Evolutionary conservation across 2,329 filamentous ascomycete species (phyloP).

Genomic region (Fusarium drepaniforme): DNA sequence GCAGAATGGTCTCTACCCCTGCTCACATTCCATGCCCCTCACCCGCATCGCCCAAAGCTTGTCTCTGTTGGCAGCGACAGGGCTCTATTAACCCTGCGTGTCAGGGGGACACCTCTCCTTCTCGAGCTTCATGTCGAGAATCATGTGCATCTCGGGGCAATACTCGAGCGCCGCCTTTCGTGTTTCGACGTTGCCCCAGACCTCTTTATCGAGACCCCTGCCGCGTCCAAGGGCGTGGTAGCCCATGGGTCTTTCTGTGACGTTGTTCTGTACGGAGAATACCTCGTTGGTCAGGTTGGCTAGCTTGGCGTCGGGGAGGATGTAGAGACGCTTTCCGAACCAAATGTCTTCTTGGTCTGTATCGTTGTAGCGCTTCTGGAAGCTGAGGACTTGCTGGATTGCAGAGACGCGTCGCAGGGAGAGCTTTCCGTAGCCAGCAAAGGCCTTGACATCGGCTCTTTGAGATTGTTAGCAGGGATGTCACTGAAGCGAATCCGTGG

Average conservation of each 20-base stretch:
- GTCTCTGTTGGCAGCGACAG: background rate
- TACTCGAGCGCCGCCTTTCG: slow-evolving; percentile 1
- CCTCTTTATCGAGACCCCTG: background rate
- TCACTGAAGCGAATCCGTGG: background rate
- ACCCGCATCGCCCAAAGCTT: background rate
- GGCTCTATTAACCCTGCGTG: background rate
- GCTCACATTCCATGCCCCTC: background rate
- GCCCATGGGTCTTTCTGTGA: background rate
- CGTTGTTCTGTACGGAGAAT: background rate
- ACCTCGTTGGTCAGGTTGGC: background rate
- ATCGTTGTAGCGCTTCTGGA: slow-evolving; percentile 3
- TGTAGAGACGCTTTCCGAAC: background rate
- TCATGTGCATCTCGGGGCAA: slow-evolving; percentile 3
- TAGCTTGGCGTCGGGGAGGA: background rate
- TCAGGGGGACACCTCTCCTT: slow-evolving; percentile 1
- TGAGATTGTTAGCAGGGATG: background rate
- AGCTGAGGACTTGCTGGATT: background rate
- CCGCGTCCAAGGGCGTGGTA: background rate
- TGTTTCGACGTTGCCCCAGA: background rate
- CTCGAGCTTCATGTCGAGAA: slow-evolving; percentile 5
- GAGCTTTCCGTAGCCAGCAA: slow-evolving; percentile 1
- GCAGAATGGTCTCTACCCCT: background rate
- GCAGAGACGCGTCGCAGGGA: slow-evolving; percentile 5
- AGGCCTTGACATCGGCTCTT: background rate
- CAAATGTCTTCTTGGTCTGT: background rate